These are phyloP conservation scores for Clarireedia hainanense DNA, from an alignment of 2,329 filamentous ascomycete genomes.

Conservation along the genomic window DNA sequence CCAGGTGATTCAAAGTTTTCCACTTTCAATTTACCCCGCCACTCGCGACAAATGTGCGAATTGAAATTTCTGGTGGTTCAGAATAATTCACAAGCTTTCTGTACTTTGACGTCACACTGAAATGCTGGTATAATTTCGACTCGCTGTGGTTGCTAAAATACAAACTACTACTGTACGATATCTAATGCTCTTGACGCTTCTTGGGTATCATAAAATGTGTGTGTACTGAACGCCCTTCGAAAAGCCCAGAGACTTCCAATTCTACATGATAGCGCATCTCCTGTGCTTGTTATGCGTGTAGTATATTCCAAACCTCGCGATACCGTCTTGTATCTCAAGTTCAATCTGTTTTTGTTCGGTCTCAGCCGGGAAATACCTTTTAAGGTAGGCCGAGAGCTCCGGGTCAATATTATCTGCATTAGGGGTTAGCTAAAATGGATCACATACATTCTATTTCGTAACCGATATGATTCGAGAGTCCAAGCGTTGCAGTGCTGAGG, in stretches of 20 bases:
- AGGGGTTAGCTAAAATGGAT: neutral
- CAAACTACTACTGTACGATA: too few species aligned
- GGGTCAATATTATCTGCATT: slow-evolving; percentile 58
- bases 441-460: neutral
- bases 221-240: too few species aligned
- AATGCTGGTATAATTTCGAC: neutral
- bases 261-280: slow-evolving; percentile 52
- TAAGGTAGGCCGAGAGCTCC: slow-evolving; percentile 60
- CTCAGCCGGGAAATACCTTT: slow-evolving; percentile 68
- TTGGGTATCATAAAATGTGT: too few species aligned
- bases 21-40: neutral
- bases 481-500: neutral
- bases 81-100: neutral
- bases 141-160: too few species aligned
- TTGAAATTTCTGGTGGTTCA: neutral
- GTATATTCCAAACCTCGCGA: slow-evolving; percentile 61
- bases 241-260: too few species aligned
- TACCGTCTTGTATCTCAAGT: slow-evolving; percentile 68
- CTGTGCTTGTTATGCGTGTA: slow-evolving; percentile 45
- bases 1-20: too few species aligned
- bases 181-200: too few species aligned
- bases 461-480: neutral
- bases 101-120: neutral
- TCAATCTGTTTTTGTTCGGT: slow-evolving; percentile 58
- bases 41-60: neutral